Evolutionary conservation across 208 protist species (phyloP), one percentile per base, ranked within the genome.

Genomic region (Leishmania braziliensis): DNA sequence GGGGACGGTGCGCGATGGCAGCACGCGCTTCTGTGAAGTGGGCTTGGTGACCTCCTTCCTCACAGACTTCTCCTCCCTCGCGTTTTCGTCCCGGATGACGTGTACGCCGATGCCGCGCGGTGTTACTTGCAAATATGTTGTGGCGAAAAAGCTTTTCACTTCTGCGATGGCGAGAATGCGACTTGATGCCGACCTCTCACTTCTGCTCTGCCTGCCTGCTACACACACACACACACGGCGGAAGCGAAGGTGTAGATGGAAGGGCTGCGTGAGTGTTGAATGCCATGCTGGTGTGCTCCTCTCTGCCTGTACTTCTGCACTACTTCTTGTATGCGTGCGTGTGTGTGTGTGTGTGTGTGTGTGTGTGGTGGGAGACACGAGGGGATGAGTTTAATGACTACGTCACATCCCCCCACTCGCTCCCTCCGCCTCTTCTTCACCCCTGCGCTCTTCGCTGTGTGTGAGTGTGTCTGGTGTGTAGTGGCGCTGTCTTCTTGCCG

Each of bases 181-280:
- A 8, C 23, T 53, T 54, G 69, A 73, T 54, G 23, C 69, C 69
- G 69, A 73, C n/a, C 48, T 73, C 69, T 73, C 46, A 12, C 6
- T 73, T 23, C 46, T 73, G 36, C 46, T 54, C 46, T 51, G 69
- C 23, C 46, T 36, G 5, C 43, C 36, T 53, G 69, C 69, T 12
- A 54, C 71, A 43, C 51, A 62, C 39, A 72, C 39, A 72, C 29
- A 70, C 9, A 48, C 66, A 36, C 66, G 50, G 3, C 3, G 51
- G 51, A 36, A 76, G 16, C 16, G 2, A n/a, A 76, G 39, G 62
- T 23, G 29, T 2, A 75, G 70, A 39, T 18, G 48, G n/a, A 10
- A 12, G 8, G 18, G 39, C 26, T 75, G 23, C 3, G 51, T 62
- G 51, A 51, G 68, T 53, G 68, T 50, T 29, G 68, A 12, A 33